A percentile compares a stretch with the other conserved stretches of the same genome.
These are phyloP conservation scores for Mycena polygramma DNA, from an alignment of 768 basidiomycete genomes.

Conservation along the genomic window DNA sequence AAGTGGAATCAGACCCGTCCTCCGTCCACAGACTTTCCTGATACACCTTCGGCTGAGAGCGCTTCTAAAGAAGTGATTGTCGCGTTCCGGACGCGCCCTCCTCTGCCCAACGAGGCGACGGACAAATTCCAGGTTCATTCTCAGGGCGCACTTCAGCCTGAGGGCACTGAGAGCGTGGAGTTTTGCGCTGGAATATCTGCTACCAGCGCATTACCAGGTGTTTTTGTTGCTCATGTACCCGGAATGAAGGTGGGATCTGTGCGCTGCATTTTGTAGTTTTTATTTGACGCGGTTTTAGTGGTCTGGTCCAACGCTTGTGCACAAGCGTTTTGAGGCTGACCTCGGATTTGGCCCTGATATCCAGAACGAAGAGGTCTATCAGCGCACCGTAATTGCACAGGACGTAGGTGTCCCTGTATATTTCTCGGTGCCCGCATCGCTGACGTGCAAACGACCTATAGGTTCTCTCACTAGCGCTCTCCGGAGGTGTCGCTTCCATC, in stretches of 20 bases:
- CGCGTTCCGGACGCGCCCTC: slow-evolving; percentile 52
- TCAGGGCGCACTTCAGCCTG: background rate
- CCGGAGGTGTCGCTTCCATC: slow-evolving; percentile 47
- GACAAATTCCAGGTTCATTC: slow-evolving; percentile 33
- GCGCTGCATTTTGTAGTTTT: background rate
- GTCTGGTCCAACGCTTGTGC: slow-evolving; percentile 48
- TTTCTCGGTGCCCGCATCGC: background rate
- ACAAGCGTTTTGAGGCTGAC: slow-evolving; percentile 48
- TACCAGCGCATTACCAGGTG: slow-evolving; percentile 45
- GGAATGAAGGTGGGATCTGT: slow-evolving; percentile 44
- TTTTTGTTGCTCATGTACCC: slow-evolving; percentile 49
- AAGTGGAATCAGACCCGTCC: slow-evolving; percentile 41
- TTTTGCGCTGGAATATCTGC: slow-evolving; percentile 47
- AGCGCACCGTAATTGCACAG: slow-evolving; percentile 46
- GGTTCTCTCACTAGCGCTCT: slow-evolving; percentile 46
- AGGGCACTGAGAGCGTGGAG: slow-evolving; percentile 28
- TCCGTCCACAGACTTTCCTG: slow-evolving; percentile 33
- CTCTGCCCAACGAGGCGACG: slow-evolving; percentile 42
- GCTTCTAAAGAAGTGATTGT: slow-evolving; percentile 48
- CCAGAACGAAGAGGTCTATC: slow-evolving; percentile 50
- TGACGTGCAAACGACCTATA: slow-evolving; percentile 2
- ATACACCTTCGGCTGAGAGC: slow-evolving; percentile 23
- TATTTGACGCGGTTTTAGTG: slow-evolving; percentile 38
- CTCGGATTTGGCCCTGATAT: slow-evolving; percentile 48
- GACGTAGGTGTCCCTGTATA: slow-evolving; percentile 39